Percentiles rank a stretch among this genome's conserved stretches.
Conservation (phyloP, 257 asterid genomes). For the Nicotiana obtusifolia region DNA sequence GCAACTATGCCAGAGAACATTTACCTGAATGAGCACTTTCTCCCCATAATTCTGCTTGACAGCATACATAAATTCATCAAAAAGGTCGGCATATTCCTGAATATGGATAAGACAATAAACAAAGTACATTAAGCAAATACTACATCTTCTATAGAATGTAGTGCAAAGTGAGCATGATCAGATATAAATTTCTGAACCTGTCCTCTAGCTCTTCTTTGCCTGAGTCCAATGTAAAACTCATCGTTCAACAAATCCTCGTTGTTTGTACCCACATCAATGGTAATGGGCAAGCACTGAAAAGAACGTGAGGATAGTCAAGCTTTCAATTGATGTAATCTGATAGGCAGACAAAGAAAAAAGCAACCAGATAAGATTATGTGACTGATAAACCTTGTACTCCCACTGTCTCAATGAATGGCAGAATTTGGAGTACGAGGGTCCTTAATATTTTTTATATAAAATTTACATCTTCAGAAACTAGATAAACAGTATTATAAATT, state of each 20-base stretch:
- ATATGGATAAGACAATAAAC: conserved; percentile 10
- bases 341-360: background rate
- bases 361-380: background rate
- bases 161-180: background rate
- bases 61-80: conserved; percentile 76
- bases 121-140: background rate
- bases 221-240: conserved; percentile 71
- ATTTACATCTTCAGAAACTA: background rate
- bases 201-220: conserved; percentile 70
- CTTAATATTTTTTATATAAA: background rate
- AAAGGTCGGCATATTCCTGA: conserved; percentile 73
- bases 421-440: background rate
- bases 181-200: conserved; percentile 37
- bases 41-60: conserved; percentile 82
- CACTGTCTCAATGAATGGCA: background rate
- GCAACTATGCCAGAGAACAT: background rate
- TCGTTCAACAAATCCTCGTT: conserved; percentile 61
- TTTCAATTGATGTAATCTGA: background rate
- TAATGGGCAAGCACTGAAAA: conserved; percentile 72
- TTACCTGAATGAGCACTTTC: conserved; percentile 77
- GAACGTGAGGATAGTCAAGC: background rate
- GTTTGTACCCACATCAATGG: conserved; percentile 80
- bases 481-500: background rate
- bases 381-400: background rate
- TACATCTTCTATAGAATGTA: background rate